Evolutionary conservation across 208 protist species (phyloP), one percentile per base, ranked within the genome.

Genomic region (Phytomonas francai): DNA sequence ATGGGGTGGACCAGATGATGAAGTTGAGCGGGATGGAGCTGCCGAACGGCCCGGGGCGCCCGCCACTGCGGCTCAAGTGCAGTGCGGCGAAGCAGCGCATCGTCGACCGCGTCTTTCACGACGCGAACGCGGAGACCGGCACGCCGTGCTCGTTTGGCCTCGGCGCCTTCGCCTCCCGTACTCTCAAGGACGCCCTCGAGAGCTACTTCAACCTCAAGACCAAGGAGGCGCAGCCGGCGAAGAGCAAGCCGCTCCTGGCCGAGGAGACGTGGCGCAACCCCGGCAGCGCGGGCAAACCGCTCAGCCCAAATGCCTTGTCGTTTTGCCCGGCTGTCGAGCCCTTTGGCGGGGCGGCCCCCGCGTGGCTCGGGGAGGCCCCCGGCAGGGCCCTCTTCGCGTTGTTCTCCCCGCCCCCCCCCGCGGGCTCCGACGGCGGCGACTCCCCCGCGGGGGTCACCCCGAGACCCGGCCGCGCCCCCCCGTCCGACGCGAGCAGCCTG

Each of bases 51-150:
- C 57, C 73, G 0, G 77, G 73, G 0, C 72, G 75, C 25, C 80
- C 80, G 14, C 78, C 78, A 54, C 72, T 89, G 69, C 80, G 84
- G 11, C 70, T 89, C 19, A 85, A 84, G 70, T 86, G 80, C 74
- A 80, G 80, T 62, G 34, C 60, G 51, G 84, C 84, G 4, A 85
- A 85, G 62, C 77, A 86, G 71, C 73, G 80, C 11, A 89, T 89
- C 64, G 84, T 89, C 14, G 84, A 89, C 63, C 80, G 84, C 31
- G 80, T 89, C 42, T 89, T 89, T 61, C 84, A 89, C 67, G 84
- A 89, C 54, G 84, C 84, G 14, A 72, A 73, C 39, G 29, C 65
- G 32, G 65, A 57, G 22, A 78, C 70, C 19, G 74, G 73, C 59
- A 77, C 39, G 16, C 67, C 78, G 19, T 89, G 84, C 64, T 84